phyloP scores from a whole-genome alignment of 192 early-diverging fungal species.

The Diversispora eburnea region DNA sequence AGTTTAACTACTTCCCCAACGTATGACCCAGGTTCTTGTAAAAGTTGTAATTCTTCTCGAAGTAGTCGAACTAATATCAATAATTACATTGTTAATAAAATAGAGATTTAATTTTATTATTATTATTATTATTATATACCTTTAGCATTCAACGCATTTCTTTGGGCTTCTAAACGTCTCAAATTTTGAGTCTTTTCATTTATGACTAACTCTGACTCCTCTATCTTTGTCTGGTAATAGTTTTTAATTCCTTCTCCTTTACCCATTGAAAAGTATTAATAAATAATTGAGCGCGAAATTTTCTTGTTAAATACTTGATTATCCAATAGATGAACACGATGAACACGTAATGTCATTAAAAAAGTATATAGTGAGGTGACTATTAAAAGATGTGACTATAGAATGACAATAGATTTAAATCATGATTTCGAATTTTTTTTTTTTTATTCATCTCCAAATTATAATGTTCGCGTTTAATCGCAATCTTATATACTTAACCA shows the following conservation, averaged over 20 bases:
- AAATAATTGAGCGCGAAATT: neutral
- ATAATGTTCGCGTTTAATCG: too few relatives aligned
- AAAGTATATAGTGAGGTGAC: too few relatives aligned
- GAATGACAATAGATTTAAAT: too few relatives aligned
- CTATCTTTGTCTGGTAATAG: slow-evolving; percentile 75
- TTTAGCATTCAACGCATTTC: slow-evolving; percentile 95
- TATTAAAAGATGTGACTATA: too few relatives aligned
- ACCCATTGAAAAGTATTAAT: slow-evolving; percentile 31
- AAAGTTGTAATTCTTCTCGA: slow-evolving; percentile 91
- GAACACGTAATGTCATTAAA: too few relatives aligned
- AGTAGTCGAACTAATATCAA: slow-evolving; percentile 77
- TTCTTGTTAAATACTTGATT: neutral
- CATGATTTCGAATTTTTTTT: too few relatives aligned
- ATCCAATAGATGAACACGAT: neutral
- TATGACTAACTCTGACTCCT: slow-evolving; percentile 85
- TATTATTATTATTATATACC: slow-evolving; percentile 42
- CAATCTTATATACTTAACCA: too few relatives aligned
- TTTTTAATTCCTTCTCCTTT: slow-evolving; percentile 60
- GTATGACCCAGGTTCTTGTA: slow-evolving; percentile 95
- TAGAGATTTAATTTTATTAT: neutral
- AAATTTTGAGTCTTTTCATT: slow-evolving; percentile 92
- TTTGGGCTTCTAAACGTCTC: slow-evolving; percentile 95
- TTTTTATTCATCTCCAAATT: too few relatives aligned
- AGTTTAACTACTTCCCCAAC: slow-evolving; percentile 98
- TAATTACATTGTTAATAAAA: too few relatives aligned